Base-by-base conservation (phyloP, 2,329 filamentous ascomycete genomes). In the Fusarium neocosmosporiellum region DNA sequence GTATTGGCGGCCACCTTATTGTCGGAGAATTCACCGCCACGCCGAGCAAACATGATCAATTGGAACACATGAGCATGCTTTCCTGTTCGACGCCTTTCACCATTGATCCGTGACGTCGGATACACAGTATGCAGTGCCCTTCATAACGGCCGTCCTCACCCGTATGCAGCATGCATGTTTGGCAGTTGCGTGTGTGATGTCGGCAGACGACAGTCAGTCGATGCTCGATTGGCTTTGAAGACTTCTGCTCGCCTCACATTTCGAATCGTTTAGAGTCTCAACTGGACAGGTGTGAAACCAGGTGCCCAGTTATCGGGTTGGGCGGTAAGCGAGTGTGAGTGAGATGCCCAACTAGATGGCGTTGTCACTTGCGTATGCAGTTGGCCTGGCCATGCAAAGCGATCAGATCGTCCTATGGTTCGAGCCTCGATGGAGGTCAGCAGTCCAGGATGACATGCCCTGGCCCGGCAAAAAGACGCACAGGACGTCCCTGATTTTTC, bases 361-460 rank as follows among this genome's bases (percentile, higher is more conserved):
- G 53, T 31, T 43, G 69, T 66, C 59, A 67, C 48, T 75, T 69
- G 66, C 57, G 69, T 76, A 73, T 59, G 57, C 53, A 64, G 66
- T 66, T 63, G 70, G 70, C 48, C 61, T 66, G 70, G 70, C 48
- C 61, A 60, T 71, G 68, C 66, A 71, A 65, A 58, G 57, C 58
- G 54, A 74, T 66, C 63, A 62, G 67, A 74, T 70, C 59, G 72
- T 66, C 63, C 67, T 58, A 59, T 76, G 70, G 75, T 72, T 66
- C 66, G 67, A 70, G 75, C 65, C 53, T 68, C 31, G 58, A 53
- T 53, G 48, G 48, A 66, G 58, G 70, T 71, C 66, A 75, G 63
- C 65, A 65, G 67, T 37, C 63, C 60, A 67, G 62, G 62, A 70
- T 69, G 46, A 64, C 60, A 68, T 67, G 48, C 71, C 67, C 58